Evolutionary conservation across 208 protist genomes (phyloP).

Genomic region (Trypanosoma rangeli): DNA sequence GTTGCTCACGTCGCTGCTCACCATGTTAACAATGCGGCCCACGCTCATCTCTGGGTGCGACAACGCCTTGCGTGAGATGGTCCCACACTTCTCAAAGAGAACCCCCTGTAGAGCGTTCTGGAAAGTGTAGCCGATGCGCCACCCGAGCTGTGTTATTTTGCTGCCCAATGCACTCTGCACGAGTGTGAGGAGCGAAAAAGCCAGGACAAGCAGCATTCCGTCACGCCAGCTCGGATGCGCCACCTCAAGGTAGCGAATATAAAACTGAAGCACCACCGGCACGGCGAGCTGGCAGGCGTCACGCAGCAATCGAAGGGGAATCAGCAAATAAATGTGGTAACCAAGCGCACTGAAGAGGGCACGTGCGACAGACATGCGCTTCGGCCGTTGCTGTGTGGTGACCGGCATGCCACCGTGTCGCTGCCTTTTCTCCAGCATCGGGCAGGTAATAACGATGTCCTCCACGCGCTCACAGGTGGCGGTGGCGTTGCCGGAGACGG

Average conservation of each 20-base stretch:
- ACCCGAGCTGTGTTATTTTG: conserved; percentile 53
- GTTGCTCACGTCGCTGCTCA: conserved; percentile 67
- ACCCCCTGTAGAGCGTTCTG: conserved; percentile 55
- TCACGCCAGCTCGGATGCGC: conserved; percentile 23
- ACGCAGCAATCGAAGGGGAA: conserved; percentile 46
- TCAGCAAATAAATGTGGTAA: conserved; percentile 32
- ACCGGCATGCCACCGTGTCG: conserved; percentile 14
- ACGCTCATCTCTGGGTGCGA: conserved; percentile 68
- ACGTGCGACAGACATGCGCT: conserved; percentile 34
- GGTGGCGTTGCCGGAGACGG: conserved; percentile 22
- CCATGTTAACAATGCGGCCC: conserved; percentile 87
- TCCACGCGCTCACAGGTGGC: conserved; percentile 59
- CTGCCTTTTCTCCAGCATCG: not conserved
- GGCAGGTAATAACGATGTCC: conserved; percentile 29
- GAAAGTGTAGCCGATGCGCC: conserved; percentile 46
- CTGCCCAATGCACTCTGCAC: conserved; percentile 47
- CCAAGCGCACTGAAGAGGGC: conserved; percentile 41
- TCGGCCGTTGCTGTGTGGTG: conserved; percentile 8
- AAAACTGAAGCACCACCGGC: conserved; percentile 63
- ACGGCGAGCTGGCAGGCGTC: conserved; percentile 45
- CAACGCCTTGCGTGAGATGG: conserved; percentile 35
- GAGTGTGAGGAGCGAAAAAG: conserved; percentile 44
- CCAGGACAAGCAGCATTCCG: conserved; percentile 44
- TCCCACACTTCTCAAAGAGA: conserved; percentile 81
- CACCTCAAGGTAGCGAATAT: conserved; percentile 21